phyloP scores from a whole-genome alignment of 208 protist species.

The Leishmania lainsoni region DNA sequence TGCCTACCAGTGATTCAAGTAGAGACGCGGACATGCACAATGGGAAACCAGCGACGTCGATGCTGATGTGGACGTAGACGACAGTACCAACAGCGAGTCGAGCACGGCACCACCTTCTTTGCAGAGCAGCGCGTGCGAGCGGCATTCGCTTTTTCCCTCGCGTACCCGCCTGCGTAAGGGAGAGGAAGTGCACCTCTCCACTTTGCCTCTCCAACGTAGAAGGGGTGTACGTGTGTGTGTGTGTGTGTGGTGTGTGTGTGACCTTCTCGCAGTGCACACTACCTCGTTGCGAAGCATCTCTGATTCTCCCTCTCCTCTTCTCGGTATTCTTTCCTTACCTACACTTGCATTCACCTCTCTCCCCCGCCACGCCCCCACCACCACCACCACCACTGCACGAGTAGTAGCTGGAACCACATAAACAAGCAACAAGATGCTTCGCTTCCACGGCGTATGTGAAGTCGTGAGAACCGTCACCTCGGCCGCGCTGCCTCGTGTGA shows the following conservation, averaged over 20 bases:
- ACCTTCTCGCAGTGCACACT: not conserved
- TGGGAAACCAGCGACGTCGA: not conserved
- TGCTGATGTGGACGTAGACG: not conserved
- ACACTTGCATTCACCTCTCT: too few relatives aligned
- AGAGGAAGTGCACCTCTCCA: not conserved
- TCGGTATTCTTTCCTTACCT: too few relatives aligned
- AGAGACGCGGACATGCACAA: not conserved
- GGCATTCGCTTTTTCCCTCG: constrained; percentile 8
- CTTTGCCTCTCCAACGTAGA: not conserved
- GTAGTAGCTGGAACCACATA: not conserved
- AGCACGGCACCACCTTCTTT: not conserved
- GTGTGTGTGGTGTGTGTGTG: not conserved
- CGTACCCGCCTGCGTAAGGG: constrained; percentile 3
- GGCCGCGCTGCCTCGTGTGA: not conserved
- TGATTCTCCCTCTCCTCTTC: not conserved
- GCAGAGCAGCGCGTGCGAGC: too few relatives aligned
- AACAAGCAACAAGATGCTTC: constrained; percentile 16
- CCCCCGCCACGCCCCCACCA: not conserved
- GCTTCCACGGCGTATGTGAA: constrained; percentile 13
- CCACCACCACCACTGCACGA: not conserved
- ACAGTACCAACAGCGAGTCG: not conserved
- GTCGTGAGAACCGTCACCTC: constrained; percentile 6
- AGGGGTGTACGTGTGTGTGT: not conserved
- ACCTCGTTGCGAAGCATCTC: too few relatives aligned
- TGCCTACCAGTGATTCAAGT: not conserved